Conservation (phyloP, 2,329 filamentous ascomycete species). For the Aaosphaeria arxii region DNA sequence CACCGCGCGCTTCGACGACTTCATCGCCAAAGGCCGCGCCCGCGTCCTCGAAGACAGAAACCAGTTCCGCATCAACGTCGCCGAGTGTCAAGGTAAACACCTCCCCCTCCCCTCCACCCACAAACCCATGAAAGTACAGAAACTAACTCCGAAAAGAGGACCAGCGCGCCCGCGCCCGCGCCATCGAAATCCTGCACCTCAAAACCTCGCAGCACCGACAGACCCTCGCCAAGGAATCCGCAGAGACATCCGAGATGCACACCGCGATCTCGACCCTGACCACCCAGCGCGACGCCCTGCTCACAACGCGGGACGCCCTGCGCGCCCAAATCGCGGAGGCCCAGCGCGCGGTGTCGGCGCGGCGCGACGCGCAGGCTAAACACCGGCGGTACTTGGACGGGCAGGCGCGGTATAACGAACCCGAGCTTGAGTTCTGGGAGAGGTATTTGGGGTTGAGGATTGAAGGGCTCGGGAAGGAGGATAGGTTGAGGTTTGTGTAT, state of each 20-base stretch:
- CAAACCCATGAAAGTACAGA: neutral
- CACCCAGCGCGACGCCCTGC: constrained; percentile 54
- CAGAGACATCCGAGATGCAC: constrained; percentile 67
- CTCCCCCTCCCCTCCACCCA: neutral
- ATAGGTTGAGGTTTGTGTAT: constrained; percentile 87
- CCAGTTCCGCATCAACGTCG: constrained; percentile 84
- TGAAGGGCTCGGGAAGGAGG: constrained; percentile 80
- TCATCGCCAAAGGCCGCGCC: constrained; percentile 88
- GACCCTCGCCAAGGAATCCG: constrained; percentile 71
- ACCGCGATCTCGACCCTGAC: constrained; percentile 56
- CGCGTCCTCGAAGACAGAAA: constrained; percentile 90
- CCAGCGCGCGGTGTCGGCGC: constrained; percentile 66
- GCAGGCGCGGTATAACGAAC: constrained; percentile 84
- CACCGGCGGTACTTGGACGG: constrained; percentile 74
- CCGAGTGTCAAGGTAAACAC: constrained; percentile 78
- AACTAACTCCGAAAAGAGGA: constrained; percentile 43
- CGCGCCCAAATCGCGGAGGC: constrained; percentile 60
- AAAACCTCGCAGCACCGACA: constrained; percentile 70
- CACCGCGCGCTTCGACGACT: constrained; percentile 83
- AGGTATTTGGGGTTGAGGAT: constrained; percentile 84
- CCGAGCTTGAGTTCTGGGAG: constrained; percentile 95
- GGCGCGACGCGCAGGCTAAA: constrained; percentile 67
- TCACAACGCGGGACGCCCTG: constrained; percentile 54
- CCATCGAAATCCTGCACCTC: constrained; percentile 77
- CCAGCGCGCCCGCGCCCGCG: constrained; percentile 81